Conservation (phyloP, 768 basidiomycete species). For the Gyrodon lividus region DNA sequence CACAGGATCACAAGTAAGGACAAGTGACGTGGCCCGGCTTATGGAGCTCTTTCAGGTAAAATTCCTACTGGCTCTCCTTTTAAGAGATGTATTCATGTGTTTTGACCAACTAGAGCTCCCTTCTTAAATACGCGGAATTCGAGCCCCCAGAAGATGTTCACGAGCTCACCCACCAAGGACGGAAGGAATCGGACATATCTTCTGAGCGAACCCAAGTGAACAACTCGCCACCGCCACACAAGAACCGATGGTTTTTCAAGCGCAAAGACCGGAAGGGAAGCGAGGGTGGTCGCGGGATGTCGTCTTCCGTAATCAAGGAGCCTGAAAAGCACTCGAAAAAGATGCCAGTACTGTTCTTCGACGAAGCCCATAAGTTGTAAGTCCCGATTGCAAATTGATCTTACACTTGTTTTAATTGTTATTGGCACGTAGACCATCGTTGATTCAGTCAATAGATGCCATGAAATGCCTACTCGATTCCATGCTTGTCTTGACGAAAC, state of each 20-base stretch:
- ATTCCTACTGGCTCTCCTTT: not conserved
- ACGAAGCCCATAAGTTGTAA: slow-evolving; percentile 83
- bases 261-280: slow-evolving; percentile 22
- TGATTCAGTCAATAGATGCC: slow-evolving; percentile 74
- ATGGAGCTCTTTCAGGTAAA: slow-evolving; percentile 82
- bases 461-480: slow-evolving; percentile 86
- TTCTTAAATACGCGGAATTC: slow-evolving; percentile 74
- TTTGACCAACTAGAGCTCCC: slow-evolving; percentile 48
- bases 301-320: slow-evolving; percentile 31
- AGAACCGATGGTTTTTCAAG: slow-evolving; percentile 29
- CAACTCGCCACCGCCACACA: slow-evolving; percentile 27
- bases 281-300: slow-evolving; percentile 31
- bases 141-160: slow-evolving; percentile 38
- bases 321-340: slow-evolving; percentile 52
- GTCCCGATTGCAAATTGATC: slow-evolving; percentile 17
- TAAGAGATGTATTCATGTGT: not conserved
- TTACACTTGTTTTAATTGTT: not conserved
- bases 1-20: slow-evolving; percentile 54
- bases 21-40: slow-evolving; percentile 76
- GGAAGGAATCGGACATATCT: slow-evolving; percentile 32
- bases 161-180: slow-evolving; percentile 21
- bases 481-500: slow-evolving; percentile 84
- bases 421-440: slow-evolving; percentile 50
- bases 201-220: slow-evolving; percentile 46
- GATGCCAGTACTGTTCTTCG: slow-evolving; percentile 79